These are phyloP conservation scores for Rhodotorula sp. DNA, from an alignment of 1,284 basidiomycete genomes.

Conservation along the genomic window DNA sequence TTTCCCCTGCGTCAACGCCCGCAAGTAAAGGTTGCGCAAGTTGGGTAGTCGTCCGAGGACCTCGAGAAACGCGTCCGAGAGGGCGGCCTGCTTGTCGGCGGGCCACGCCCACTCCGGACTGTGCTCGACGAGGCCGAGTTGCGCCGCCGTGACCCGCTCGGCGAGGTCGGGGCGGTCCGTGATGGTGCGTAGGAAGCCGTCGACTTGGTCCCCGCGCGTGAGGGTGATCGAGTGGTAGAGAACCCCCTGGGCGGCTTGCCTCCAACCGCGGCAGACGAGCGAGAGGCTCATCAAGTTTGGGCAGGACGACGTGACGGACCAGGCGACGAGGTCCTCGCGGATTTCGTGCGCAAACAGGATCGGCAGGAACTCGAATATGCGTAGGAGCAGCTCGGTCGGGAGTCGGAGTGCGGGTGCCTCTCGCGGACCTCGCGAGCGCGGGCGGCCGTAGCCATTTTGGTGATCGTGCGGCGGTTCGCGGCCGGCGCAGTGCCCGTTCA, in stretches of 20 bases:
- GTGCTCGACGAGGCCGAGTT: neutral
- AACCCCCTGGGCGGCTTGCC: neutral
- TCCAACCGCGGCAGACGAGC: slow-evolving; percentile 10
- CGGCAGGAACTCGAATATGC: slow-evolving; percentile 9
- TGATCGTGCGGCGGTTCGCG: neutral
- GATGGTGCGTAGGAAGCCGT: neutral
- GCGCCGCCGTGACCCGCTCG: neutral
- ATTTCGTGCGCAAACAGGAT: slow-evolving; percentile 3
- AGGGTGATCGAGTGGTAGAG: slow-evolving; percentile 10
- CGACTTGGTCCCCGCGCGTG: neutral
- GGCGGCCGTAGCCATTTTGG: neutral
- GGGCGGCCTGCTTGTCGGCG: neutral
- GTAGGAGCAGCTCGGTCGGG: slow-evolving; percentile 7
- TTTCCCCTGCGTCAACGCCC: neutral
- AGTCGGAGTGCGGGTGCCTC: neutral
- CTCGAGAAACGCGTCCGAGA: slow-evolving; percentile 6
- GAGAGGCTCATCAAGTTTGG: neutral
- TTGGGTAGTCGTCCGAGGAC: neutral
- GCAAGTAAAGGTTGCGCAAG: neutral
- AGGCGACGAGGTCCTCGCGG: slow-evolving; percentile 10
- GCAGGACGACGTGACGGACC: slow-evolving; percentile 13
- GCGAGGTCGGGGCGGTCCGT: neutral
- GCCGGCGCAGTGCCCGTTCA: neutral
- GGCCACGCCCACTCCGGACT: neutral
- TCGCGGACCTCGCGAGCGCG: neutral